Evolutionary conservation across 805 yeast genomes (phyloP).

Genomic region (Sporopachydermia quercuum): DNA sequence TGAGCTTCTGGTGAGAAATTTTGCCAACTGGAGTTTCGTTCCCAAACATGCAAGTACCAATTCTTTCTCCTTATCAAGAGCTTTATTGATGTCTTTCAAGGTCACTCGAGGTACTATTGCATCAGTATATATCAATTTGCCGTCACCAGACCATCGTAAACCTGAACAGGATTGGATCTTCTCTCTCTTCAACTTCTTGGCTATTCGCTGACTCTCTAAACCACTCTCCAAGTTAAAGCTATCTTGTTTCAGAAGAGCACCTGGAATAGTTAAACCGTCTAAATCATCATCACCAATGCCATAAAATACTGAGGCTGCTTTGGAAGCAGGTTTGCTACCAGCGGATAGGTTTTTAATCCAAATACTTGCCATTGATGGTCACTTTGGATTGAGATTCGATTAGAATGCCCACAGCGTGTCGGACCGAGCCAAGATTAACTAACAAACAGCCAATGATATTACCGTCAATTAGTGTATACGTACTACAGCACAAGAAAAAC

Average conservation of each 20-base stretch:
- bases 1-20: background rate
- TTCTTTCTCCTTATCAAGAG: background rate
- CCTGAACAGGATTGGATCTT: background rate
- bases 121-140: background rate
- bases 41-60: background rate
- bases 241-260: background rate
- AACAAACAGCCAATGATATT: too few species aligned
- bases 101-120: background rate
- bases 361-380: too few species aligned
- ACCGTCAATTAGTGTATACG: too few species aligned
- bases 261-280: background rate
- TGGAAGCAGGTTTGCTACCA: background rate
- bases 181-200: conserved; percentile 1
- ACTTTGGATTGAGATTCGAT: too few species aligned
- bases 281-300: conserved; percentile 1
- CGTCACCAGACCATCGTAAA: background rate
- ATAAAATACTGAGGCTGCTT: background rate
- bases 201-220: too few species aligned
- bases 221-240: too few species aligned
- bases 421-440: too few species aligned
- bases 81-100: background rate
- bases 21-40: background rate
- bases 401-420: too few species aligned
- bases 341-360: background rate
- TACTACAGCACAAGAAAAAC: too few species aligned